Percentiles rank a stretch among this genome's conserved stretches.
Conservation (phyloP, 768 basidiomycete genomes). For the Tylopilus sp. region DNA sequence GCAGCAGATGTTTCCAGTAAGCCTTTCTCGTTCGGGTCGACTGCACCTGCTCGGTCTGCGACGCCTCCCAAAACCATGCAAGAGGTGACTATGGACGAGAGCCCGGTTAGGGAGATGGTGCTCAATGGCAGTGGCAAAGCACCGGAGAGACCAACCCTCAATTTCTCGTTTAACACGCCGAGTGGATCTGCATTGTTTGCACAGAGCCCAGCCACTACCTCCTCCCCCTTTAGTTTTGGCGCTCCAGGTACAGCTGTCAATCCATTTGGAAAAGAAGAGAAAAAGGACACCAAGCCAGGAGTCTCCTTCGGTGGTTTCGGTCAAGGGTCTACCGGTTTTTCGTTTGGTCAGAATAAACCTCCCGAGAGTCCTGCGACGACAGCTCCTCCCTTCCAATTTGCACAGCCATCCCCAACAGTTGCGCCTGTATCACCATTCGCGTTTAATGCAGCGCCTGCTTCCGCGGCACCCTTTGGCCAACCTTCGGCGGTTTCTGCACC, state of each 20-base stretch:
- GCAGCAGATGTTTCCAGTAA: slow-evolving; percentile 46
- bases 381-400: slow-evolving; percentile 48
- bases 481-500: slow-evolving; percentile 45
- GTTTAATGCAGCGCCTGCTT: slow-evolving; percentile 41
- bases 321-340: slow-evolving; percentile 40
- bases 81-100: slow-evolving; percentile 80
- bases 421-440: slow-evolving; percentile 41
- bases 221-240: slow-evolving; percentile 35
- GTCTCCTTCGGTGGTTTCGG: slow-evolving; percentile 48
- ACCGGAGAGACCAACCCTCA: slow-evolving; percentile 39
- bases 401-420: slow-evolving; percentile 35
- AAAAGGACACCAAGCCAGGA: slow-evolving; percentile 42
- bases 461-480: slow-evolving; percentile 42
- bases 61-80: slow-evolving; percentile 67
- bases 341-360: slow-evolving; percentile 46
- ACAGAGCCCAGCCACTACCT: slow-evolving; percentile 31
- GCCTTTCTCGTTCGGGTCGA: slow-evolving; percentile 52
- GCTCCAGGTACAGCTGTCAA: slow-evolving; percentile 32
- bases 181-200: slow-evolving; percentile 36
- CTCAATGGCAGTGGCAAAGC: slow-evolving; percentile 37
- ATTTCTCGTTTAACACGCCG: slow-evolving; percentile 47
- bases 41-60: slow-evolving; percentile 43
- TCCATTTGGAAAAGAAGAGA: slow-evolving; percentile 49
- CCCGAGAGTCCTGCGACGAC: slow-evolving; percentile 38
- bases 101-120: slow-evolving; percentile 64